A percentile compares a stretch with the other conserved stretches of the same genome.
Conservation (phyloP, 768 basidiomycete species). For the Coprinopsis strossmayeri region DNA sequence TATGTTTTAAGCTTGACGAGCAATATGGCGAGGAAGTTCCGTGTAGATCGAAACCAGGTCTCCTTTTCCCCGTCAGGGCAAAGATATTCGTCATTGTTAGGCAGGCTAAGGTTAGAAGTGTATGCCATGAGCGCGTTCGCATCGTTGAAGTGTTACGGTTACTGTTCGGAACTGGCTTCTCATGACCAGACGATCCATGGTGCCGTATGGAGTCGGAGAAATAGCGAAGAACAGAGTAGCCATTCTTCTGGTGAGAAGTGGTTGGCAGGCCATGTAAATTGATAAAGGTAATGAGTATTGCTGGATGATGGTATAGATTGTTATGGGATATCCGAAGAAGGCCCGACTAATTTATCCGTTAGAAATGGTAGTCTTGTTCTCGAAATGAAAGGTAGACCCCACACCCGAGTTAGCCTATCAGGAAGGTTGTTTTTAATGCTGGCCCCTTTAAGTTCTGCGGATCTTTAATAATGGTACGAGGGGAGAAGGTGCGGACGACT, state of each 20-base stretch:
- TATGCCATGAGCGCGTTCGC: slow-evolving; percentile 1
- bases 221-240: background rate
- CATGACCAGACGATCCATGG: background rate
- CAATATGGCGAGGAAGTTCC: slow-evolving; percentile 13
- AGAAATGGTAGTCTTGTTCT: slow-evolving; percentile 2
- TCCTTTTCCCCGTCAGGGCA: background rate
- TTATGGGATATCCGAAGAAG: slow-evolving; percentile 18
- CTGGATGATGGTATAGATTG: slow-evolving; percentile 19
- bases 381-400: background rate
- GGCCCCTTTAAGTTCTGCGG: too few species aligned
- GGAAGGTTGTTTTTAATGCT: too few species aligned
- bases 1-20: slow-evolving; percentile 13
- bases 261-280: too few species aligned
- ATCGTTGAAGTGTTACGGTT: slow-evolving; percentile 1
- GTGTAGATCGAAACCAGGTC: background rate
- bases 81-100: background rate
- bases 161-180: slow-evolving; percentile 5
- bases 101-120: background rate
- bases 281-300: background rate
- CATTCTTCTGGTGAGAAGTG: too few species aligned
- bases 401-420: too few species aligned
- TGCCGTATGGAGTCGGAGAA: slow-evolving; percentile 6
- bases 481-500: too few species aligned
- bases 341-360: slow-evolving; percentile 23
- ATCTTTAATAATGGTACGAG: too few species aligned